Evolutionary conservation across 148 eudicot species (phyloP), one percentile per base, ranked within the genome.

Genomic region (Beta vulgaris): DNA sequence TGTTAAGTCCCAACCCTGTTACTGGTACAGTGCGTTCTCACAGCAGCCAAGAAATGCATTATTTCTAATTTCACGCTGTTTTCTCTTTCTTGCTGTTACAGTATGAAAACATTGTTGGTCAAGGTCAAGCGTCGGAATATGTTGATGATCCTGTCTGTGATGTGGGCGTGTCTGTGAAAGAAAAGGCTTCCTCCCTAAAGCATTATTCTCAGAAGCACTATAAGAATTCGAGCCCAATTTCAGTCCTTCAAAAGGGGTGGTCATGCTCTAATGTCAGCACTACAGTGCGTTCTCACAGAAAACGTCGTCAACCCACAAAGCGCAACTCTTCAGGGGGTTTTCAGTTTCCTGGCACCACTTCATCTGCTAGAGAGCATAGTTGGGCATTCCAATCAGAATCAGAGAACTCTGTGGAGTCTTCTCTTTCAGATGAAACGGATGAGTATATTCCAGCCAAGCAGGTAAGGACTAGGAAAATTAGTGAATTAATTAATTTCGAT

Each of bases 401-500:
- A 61, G 63, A 49, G 19, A 43, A 72, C 58, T 44, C 43, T 15
- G 28, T 39, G 53, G 71, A 70, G 12, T 61, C 75, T 57, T 61
- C 68, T 49, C 40, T 51, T 29, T 72, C 71, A 48, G 65, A 78
- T 53, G 76, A 54, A 64, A 31, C 25, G 6, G 55, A 54, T 49
- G 65, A 72, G 28, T 55, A 16, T 7, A 10, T 58, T 39, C 43
- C 76, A 39, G 15, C 61, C n/a, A 71, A 53, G 59, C 32, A 6
- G 34, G 60, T 72, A 6, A 49, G 75, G 62, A 79, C 77, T 25
- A 44, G 64, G 69, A 79, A 73, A 66, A 34, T 69, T 49, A 49
- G 75, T 34, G 82, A 79, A 49, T 61, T 74, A 73, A 78, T 74
- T 61, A 66, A 79, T 39, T 61, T 43, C 28, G 10, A 71, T 32